These are phyloP conservation scores for Glycine latifolia DNA, from an alignment of 306 rosid genomes.

Conservation along the genomic window DNA sequence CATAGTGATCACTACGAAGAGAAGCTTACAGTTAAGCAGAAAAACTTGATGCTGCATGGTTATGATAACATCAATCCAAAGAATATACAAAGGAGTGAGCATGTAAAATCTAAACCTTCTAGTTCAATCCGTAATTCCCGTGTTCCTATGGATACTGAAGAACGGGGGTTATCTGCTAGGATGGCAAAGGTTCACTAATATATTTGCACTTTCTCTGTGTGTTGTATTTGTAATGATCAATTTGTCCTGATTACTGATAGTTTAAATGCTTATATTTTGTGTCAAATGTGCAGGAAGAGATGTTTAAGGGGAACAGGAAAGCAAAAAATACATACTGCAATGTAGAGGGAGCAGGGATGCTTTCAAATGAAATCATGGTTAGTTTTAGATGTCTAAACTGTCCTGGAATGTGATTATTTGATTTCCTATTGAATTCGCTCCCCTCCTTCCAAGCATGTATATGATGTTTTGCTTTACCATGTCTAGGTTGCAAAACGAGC, in stretches of 20 bases:
- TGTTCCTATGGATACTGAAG: slow-evolving; percentile 58
- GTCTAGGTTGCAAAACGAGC: slow-evolving; percentile 69
- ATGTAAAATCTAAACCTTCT: slow-evolving; percentile 61
- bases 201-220: slow-evolving; percentile 52
- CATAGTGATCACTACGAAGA: slow-evolving; percentile 64
- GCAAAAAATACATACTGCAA: slow-evolving; percentile 51
- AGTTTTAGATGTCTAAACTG: slow-evolving; percentile 46
- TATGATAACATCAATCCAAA: slow-evolving; percentile 55
- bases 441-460: slow-evolving; percentile 4
- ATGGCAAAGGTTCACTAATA: slow-evolving; percentile 57
- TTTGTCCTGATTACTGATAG: slow-evolving; percentile 35
- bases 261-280: slow-evolving; percentile 15
- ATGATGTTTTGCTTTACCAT: slow-evolving; percentile 39
- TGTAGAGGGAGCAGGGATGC: slow-evolving; percentile 61
- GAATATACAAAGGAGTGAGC: slow-evolving; percentile 59
- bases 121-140: slow-evolving; percentile 50
- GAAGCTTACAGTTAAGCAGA: slow-evolving; percentile 56
- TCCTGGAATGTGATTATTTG: slow-evolving; percentile 7
- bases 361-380: slow-evolving; percentile 70
- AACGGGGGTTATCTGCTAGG: slow-evolving; percentile 55
- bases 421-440: slow-evolving; percentile 13
- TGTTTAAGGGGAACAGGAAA: slow-evolving; percentile 59
- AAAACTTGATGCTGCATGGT: slow-evolving; percentile 49
- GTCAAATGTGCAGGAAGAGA: slow-evolving; percentile 60
- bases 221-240: background rate